Evolutionary conservation across 352 stramenopile genomes (phyloP).

Genomic region (Plasmopara halstedii): DNA sequence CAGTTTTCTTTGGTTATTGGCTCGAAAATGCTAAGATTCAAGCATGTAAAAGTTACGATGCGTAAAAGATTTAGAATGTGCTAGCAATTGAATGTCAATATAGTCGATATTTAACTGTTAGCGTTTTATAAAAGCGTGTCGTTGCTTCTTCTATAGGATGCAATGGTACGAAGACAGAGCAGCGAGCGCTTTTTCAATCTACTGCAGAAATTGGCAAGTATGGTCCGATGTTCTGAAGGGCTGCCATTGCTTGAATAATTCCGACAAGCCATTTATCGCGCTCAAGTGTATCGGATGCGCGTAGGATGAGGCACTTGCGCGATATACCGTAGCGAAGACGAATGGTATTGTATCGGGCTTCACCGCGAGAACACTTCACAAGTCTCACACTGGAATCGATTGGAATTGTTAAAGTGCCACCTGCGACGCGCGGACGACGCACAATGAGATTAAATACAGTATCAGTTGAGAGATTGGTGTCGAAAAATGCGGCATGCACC

Average conservation of each 20-base stretch:
- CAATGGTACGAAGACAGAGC: neutral
- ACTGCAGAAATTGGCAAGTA: neutral
- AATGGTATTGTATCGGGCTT: conserved; percentile 10
- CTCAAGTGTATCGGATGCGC: conserved; percentile 10
- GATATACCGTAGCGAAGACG: conserved; percentile 8
- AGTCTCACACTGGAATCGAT: conserved; percentile 14
- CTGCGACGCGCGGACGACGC: conserved; percentile 7
- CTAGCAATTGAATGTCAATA: neutral
- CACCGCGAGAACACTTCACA: conserved; percentile 6
- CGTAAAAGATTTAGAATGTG: neutral
- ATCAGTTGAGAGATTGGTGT: neutral
- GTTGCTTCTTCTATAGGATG: neutral
- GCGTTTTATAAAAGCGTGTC: neutral
- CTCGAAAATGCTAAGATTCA: neutral
- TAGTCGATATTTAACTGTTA: neutral
- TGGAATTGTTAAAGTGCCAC: conserved; percentile 8
- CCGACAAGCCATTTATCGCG: conserved; percentile 8
- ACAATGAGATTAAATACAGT: conserved; percentile 10
- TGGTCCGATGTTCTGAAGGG: neutral
- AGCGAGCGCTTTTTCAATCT: neutral
- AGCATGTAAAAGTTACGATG: neutral
- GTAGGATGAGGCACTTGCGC: conserved; percentile 3
- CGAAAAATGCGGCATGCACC: neutral
- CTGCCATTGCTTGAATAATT: conserved; percentile 12
- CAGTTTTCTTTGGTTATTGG: too few relatives aligned